Conservation (phyloP, 2,329 filamentous ascomycete species). For the Stylonectria norvegica region DNA sequence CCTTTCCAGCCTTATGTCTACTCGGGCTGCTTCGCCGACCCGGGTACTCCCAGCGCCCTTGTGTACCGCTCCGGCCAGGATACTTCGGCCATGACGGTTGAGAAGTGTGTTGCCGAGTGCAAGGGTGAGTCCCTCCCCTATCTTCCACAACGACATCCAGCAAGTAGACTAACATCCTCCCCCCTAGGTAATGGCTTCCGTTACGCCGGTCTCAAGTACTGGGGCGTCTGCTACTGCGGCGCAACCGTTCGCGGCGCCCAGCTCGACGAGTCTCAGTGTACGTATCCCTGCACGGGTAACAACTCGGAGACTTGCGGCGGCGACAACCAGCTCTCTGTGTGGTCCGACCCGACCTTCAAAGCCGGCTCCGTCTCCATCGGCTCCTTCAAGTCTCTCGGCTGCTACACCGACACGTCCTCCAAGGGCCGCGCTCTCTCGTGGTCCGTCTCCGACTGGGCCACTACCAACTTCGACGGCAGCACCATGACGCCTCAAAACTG, state of each 20-base stretch:
- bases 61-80: slow-evolving; percentile 40
- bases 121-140: slow-evolving; percentile 37
- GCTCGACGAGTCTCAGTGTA: slow-evolving; percentile 53
- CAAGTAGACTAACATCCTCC: neutral
- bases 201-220: slow-evolving; percentile 50
- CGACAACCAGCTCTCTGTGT: slow-evolving; percentile 45
- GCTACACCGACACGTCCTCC: slow-evolving; percentile 48
- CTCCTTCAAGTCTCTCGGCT: slow-evolving; percentile 59
- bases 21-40: slow-evolving; percentile 46
- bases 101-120: slow-evolving; percentile 47
- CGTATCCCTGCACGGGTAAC: slow-evolving; percentile 51
- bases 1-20: slow-evolving; percentile 47
- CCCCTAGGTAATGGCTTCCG: slow-evolving; percentile 44
- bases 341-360: slow-evolving; percentile 47
- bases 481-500: slow-evolving; percentile 43
- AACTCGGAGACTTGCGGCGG: slow-evolving; percentile 46
- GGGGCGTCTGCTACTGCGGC: slow-evolving; percentile 52
- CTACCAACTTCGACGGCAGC: slow-evolving; percentile 33
- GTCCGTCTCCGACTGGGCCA: slow-evolving; percentile 10
- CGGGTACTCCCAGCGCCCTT: slow-evolving; percentile 34
- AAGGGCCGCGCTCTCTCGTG: slow-evolving; percentile 45
- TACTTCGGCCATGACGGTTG: slow-evolving; percentile 42
- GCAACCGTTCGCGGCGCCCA: slow-evolving; percentile 51
- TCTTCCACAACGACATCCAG: neutral
- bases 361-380: slow-evolving; percentile 45